Evolutionary conservation across 2,329 filamentous ascomycete species (phyloP), one percentile per base, ranked within the genome.

Genomic region (Aspergillus quadricinctus): DNA sequence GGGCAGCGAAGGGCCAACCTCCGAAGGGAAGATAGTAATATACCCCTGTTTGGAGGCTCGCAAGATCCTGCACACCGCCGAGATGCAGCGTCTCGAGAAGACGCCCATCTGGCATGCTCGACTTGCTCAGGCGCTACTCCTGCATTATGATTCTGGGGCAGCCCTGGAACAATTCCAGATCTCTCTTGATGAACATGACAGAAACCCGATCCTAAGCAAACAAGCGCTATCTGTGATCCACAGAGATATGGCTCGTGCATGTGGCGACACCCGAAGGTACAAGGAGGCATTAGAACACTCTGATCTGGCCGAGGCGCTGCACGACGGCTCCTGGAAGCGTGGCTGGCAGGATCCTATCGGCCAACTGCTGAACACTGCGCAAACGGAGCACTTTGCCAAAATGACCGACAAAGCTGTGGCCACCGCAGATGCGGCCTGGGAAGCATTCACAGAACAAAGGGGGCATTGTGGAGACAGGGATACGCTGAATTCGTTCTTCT

Each of bases 81-180:
- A 56, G 45, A n/a, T 27, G 23, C 31, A 56, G 4, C 9, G 14
- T n/a, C 10, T 35, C 17, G 19, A 52, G 35, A 19, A 56, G 14
- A 52, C 54, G 25, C 4, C 49, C 1, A 29, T 52, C 3, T 56
- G 54, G 54, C 49, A 53, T 49, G 54, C 50, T 11, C 29, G 54
- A 23, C 17, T 56, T 19, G 54, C 43, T 4, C 49, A 56, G 35
- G 50, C 45, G n/a, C 35, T 52, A 3, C 45, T 52, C 21, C n/a
- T 40, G 14, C 29, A 56, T 19, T 0, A 1, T 17, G 4, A 25
- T 4, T 29, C 0, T 29, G 9, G n/a, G 48, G 45, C 31, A 2
- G 43, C 50, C 14, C 40, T 43, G 7, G n/a, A 43, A 21, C n/a
- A 43, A 21, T 43, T 43, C 40, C 40, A 43, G n/a, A 43, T 43